Evolutionary conservation across 495 filamentous ascomycete genomes (phyloP), one percentile per base, ranked within the genome.

Genomic region (Penicillium manginii): DNA sequence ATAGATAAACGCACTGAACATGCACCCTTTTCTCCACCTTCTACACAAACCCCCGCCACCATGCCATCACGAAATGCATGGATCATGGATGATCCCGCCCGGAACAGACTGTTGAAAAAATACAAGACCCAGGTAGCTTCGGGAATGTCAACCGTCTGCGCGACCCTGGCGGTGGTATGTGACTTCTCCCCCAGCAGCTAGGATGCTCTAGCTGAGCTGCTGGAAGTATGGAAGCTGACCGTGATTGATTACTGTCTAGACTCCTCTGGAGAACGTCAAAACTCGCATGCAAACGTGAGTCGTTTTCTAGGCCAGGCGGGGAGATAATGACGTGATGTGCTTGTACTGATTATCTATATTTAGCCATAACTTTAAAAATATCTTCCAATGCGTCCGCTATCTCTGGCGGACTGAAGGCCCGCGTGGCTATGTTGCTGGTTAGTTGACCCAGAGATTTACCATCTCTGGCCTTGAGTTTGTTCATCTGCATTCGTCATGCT

Each of bases 231-330:
- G 35, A 0, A 8, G 35, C 35, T 37, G 35, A 37, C 35, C 9
- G 15, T 12, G 4, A 37, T 29, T 0, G 35, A 35, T 23, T 48
- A 8, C 7, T 40, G n/a, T 49, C 18, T 48, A 81, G 78, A 79
- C 77, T 35, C 78, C 78, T 40, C 51, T 81, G 48, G 78, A 81
- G 54, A 81, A 81, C 61, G 61, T 81, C 39, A 81, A 81, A 62
- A 81, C 78, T 32, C 78, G 78, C 11, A 81, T 81, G 78, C 78
- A 81, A 63, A 78, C 78, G 78, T 81, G 57, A 64, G 77, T 68
- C 40, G 2, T 6, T 43, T n/a, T 17, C 40, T 4, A 43, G 40
- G 3, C 14, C 17, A 47, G 26, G 4, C 26, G 26, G 26, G 26
- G 26, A 8, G 5, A 29, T 29, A 29, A 7, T 29, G 26, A 29